These are phyloP conservation scores for Vitis cinerea DNA, from an alignment of 164 flowering plant genomes.

Conservation along the genomic window DNA sequence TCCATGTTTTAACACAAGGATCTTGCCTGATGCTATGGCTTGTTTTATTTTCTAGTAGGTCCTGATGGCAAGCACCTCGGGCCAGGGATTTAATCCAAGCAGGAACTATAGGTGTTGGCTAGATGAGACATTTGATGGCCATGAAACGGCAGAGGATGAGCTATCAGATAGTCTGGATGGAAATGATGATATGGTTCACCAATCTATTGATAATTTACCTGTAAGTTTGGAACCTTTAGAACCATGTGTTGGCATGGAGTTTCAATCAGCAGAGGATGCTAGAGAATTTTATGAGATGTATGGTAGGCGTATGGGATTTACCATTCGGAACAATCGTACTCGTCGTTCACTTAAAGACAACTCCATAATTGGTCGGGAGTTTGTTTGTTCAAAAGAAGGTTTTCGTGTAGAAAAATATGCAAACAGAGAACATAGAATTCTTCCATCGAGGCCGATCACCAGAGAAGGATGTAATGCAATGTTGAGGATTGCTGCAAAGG, in stretches of 20 bases:
- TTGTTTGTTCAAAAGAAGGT: slow-evolving; percentile 56
- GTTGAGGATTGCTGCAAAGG: slow-evolving; percentile 37
- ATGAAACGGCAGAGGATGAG: slow-evolving; percentile 27
- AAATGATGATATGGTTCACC: slow-evolving; percentile 14
- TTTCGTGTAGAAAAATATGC: slow-evolving; percentile 45
- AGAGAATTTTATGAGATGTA: slow-evolving; percentile 42
- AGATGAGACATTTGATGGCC: slow-evolving; percentile 21
- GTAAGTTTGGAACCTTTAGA: slow-evolving; percentile 20
- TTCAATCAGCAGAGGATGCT: slow-evolving; percentile 45
- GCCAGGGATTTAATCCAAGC: slow-evolving; percentile 5
- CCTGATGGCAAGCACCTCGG: slow-evolving; percentile 2
- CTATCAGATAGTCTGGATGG: slow-evolving; percentile 22
- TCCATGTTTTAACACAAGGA: background rate
- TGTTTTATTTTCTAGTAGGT: background rate
- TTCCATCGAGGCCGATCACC: slow-evolving; percentile 45
- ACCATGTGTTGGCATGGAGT: slow-evolving; percentile 48
- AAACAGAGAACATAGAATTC: slow-evolving; percentile 41
- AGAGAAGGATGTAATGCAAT: slow-evolving; percentile 51
- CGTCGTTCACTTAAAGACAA: slow-evolving; percentile 44
- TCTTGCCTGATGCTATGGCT: background rate
- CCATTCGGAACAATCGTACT: slow-evolving; percentile 38
- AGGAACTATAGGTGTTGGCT: slow-evolving; percentile 9
- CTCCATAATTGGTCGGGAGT: slow-evolving; percentile 48
- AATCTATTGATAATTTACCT: background rate
- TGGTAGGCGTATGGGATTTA: slow-evolving; percentile 44